phyloP scores from a whole-genome alignment of 1,139 yeast genomes.

The Zhuliangozyma blackwelliae region DNA sequence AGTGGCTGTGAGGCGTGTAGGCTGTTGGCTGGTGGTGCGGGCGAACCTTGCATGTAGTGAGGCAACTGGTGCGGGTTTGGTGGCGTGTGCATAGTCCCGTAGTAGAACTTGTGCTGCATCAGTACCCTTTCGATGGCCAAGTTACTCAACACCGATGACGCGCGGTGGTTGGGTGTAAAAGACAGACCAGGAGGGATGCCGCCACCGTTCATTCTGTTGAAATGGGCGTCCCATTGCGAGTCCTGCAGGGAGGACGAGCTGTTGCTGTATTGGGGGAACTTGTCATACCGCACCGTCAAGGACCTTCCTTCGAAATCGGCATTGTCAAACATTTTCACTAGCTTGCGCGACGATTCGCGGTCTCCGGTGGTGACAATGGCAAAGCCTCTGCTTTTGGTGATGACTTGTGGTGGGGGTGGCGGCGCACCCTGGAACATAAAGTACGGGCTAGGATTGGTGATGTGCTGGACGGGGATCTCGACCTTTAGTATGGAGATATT shows the following conservation, averaged over 20 bases:
- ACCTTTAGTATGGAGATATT: conserved; percentile 42
- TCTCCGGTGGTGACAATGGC: conserved; percentile 59
- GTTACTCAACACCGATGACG: conserved; percentile 14
- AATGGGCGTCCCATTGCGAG: too few relatives aligned
- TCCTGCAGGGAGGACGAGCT: background rate
- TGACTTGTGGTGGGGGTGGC: conserved; percentile 1
- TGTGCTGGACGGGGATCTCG: conserved; percentile 48
- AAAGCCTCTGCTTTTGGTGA: conserved; percentile 48
- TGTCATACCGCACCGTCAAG: conserved; percentile 58
- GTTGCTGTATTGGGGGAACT: conserved; percentile 39
- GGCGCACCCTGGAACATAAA: conserved; percentile 2
- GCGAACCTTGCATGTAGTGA: too few relatives aligned
- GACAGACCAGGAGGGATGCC: too few relatives aligned
- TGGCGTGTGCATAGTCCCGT: conserved; percentile 12
- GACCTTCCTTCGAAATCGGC: conserved; percentile 53
- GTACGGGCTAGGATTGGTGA: background rate
- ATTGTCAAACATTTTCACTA: conserved; percentile 50
- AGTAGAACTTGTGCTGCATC: conserved; percentile 32
- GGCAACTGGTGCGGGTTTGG: too few relatives aligned
- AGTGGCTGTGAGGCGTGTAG: conserved; percentile 1
- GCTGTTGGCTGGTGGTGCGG: background rate
- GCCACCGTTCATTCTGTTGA: background rate
- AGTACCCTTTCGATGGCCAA: conserved; percentile 35
- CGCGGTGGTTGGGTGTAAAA: background rate
- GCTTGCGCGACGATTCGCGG: conserved; percentile 44